A percentile compares a stretch with the other conserved stretches of the same genome.
Evolutionary conservation across 1,284 basidiomycete species (phyloP).

Genomic region (Macrocystidia cucumis): DNA sequence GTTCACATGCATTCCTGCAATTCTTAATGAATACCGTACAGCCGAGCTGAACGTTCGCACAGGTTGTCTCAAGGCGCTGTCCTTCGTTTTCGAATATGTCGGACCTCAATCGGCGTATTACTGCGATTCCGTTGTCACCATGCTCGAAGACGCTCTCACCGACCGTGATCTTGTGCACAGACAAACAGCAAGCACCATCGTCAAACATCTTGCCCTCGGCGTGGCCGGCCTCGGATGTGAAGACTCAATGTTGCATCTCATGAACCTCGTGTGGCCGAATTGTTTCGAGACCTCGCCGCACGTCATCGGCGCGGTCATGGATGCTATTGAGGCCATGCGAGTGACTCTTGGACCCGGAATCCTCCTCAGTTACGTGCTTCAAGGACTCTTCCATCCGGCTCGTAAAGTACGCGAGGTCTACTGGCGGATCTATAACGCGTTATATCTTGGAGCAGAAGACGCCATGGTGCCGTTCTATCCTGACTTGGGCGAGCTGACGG

Average conservation of each 20-base stretch:
- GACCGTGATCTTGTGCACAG: conserved; percentile 98
- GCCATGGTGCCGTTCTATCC: conserved; percentile 95
- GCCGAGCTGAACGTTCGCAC: conserved; percentile 98
- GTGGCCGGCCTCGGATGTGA: conserved; percentile 97
- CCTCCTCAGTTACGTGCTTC: conserved; percentile 84
- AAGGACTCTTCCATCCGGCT: conserved; percentile 93
- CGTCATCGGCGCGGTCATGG: conserved; percentile 96
- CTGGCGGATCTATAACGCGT: conserved; percentile 89
- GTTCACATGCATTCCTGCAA: conserved; percentile 98
- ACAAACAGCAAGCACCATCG: conserved; percentile 98
- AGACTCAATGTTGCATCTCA: conserved; percentile 94
- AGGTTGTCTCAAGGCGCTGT: conserved; percentile 97
- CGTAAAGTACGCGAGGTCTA: conserved; percentile 95
- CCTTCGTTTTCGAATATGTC: conserved; percentile 99
- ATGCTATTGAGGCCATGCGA: conserved; percentile 94
- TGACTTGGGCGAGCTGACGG: conserved; percentile 78
- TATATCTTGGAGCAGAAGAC: conserved; percentile 86
- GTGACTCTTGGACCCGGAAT: conserved; percentile 93
- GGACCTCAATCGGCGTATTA: conserved; percentile 99
- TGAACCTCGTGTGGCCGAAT: conserved; percentile 99
- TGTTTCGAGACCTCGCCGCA: conserved; percentile 98
- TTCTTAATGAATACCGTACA: conserved; percentile 97
- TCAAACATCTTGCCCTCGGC: conserved; percentile 96
- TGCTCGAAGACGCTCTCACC: conserved; percentile 96
- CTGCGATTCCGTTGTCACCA: conserved; percentile 93